These are phyloP conservation scores for Leishmania martiniquensis DNA, from an alignment of 208 protist genomes.

Conservation along the genomic window DNA sequence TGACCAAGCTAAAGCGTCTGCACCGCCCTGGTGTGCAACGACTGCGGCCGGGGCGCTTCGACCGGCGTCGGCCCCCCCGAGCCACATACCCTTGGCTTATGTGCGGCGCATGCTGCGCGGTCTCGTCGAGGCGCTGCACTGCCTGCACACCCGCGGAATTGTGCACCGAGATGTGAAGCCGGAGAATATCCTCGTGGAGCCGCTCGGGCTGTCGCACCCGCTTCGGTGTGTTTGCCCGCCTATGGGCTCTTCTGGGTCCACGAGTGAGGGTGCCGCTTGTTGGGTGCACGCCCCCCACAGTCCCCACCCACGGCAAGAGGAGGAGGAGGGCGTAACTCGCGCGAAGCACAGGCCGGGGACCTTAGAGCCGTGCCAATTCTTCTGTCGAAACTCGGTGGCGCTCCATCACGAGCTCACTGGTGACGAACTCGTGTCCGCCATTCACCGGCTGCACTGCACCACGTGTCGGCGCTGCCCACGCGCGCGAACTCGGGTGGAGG, in stretches of 20 bases:
- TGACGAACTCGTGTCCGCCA: constrained; percentile 14
- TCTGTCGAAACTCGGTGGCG: constrained; percentile 7
- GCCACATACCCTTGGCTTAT: constrained; percentile 30
- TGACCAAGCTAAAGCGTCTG: constrained; percentile 14
- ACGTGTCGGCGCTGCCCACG: constrained; percentile 6
- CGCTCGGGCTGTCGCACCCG: constrained; percentile 32
- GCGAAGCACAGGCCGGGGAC: background rate
- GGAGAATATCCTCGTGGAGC: constrained; percentile 68
- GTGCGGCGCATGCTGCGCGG: constrained; percentile 31
- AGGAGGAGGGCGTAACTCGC: background rate
- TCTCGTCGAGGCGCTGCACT: constrained; percentile 41
- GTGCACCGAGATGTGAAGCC: constrained; percentile 61
- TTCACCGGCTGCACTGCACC: constrained; percentile 27
- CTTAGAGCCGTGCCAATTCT: constrained; percentile 22
- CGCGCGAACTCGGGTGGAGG: background rate
- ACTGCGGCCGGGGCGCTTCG: background rate
- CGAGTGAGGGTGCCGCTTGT: background rate
- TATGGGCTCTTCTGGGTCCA: background rate
- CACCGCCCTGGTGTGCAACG: constrained; percentile 10
- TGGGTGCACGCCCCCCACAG: constrained; percentile 24
- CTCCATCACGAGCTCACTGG: constrained; percentile 32
- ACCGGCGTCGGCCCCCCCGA: constrained; percentile 1
- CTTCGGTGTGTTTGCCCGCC: constrained; percentile 36
- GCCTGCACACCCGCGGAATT: constrained; percentile 60
- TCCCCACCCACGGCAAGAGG: constrained; percentile 1